Evolutionary conservation across 1,139 yeast genomes (phyloP).

Genomic region (Suhomyces guaymorum): DNA sequence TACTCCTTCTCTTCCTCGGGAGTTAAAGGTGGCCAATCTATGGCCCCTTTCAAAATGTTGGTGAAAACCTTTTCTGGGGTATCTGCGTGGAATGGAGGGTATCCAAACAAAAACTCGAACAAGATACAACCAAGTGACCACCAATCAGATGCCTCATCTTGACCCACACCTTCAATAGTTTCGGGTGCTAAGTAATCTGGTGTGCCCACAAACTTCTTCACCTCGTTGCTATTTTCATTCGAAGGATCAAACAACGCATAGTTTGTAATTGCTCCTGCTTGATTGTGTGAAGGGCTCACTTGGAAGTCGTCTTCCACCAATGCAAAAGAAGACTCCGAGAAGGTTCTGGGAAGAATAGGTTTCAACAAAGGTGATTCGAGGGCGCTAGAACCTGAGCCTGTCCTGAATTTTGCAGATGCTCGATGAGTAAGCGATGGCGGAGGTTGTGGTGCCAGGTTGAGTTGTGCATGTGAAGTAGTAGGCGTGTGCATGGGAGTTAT

Average conservation of each 20-base stretch:
- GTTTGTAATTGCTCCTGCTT: slow-evolving; percentile 31
- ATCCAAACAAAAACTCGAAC: slow-evolving; percentile 89
- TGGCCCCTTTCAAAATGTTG: slow-evolving; percentile 69
- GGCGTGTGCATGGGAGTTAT: no score
- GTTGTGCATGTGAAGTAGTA: not conserved
- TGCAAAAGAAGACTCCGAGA: slow-evolving; percentile 58
- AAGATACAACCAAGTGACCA: slow-evolving; percentile 97
- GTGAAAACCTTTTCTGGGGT: slow-evolving; percentile 81
- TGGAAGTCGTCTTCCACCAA: slow-evolving; percentile 50
- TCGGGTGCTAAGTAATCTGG: slow-evolving; percentile 98
- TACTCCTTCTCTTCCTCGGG: slow-evolving; percentile 51
- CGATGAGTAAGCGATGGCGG: slow-evolving; percentile 19
- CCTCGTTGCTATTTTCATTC: slow-evolving; percentile 37
- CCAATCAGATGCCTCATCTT: slow-evolving; percentile 92
- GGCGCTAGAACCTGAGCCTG: slow-evolving; percentile 39
- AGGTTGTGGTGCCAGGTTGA: slow-evolving; percentile 4
- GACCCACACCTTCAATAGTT: slow-evolving; percentile 82
- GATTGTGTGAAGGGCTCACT: slow-evolving; percentile 28
- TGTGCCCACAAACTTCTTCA: slow-evolving; percentile 81
- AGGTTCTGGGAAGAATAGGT: slow-evolving; percentile 49
- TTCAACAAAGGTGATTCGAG: slow-evolving; percentile 51
- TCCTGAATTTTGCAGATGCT: slow-evolving; percentile 19
- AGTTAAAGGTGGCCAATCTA: slow-evolving; percentile 78
- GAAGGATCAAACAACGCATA: slow-evolving; percentile 75
- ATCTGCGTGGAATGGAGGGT: slow-evolving; percentile 89